phyloP scores from a whole-genome alignment of 331 rosid genomes.

The Phaseolus coccineus region DNA sequence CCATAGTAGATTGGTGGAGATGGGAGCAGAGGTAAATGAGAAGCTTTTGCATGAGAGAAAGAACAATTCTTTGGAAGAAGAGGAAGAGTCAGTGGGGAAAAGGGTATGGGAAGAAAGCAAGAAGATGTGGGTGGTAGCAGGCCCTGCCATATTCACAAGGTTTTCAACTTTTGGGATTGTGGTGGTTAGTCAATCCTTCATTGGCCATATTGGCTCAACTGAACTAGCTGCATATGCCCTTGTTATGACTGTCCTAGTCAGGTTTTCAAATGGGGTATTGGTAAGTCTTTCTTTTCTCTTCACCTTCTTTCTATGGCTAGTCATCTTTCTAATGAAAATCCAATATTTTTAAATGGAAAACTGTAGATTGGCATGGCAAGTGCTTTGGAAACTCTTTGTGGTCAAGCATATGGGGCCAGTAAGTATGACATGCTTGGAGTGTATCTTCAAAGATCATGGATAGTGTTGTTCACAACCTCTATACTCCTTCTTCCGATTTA shows the following conservation, averaged over 20 bases:
- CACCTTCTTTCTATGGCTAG: neutral
- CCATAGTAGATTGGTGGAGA: slow-evolving; percentile 6
- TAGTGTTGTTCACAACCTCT: slow-evolving; percentile 52
- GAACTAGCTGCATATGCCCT: slow-evolving; percentile 63
- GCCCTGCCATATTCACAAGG: slow-evolving; percentile 67
- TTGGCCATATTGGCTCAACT: slow-evolving; percentile 63
- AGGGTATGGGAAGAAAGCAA: slow-evolving; percentile 63
- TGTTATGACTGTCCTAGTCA: slow-evolving; percentile 53
- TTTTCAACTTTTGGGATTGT: slow-evolving; percentile 58
- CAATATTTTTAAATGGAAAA: neutral
- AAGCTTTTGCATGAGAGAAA: slow-evolving; percentile 41
- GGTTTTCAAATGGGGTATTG: slow-evolving; percentile 66
- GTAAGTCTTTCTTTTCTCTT: slow-evolving; percentile 39
- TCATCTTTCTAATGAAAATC: neutral
- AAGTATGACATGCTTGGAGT: slow-evolving; percentile 67
- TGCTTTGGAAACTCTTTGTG: slow-evolving; percentile 72
- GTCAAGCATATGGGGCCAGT: slow-evolving; percentile 74
- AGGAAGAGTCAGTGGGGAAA: slow-evolving; percentile 32
- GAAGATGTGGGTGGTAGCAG: slow-evolving; percentile 68
- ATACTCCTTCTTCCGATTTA: slow-evolving; percentile 55
- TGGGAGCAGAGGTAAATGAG: slow-evolving; percentile 47
- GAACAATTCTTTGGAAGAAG: slow-evolving; percentile 31
- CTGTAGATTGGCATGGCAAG: slow-evolving; percentile 74
- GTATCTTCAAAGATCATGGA: slow-evolving; percentile 76
- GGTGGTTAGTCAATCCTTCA: slow-evolving; percentile 57